Conservation (phyloP, 2,329 filamentous ascomycete genomes). For the Microdochium bolleyi region DNA sequence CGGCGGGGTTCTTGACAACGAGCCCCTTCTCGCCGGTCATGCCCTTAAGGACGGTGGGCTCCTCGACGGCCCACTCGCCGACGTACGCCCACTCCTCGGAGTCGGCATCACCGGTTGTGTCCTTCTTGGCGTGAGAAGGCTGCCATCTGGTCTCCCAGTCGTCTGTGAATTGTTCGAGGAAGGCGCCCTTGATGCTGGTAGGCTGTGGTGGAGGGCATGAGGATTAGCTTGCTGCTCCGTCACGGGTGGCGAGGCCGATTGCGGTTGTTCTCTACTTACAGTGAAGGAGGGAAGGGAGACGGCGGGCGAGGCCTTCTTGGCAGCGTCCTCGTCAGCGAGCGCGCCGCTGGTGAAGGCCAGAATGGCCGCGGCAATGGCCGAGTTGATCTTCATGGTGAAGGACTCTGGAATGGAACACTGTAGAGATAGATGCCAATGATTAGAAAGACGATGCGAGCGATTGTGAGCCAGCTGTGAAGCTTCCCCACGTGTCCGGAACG, state of each 20-base stretch:
- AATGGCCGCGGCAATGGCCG: slow-evolving; percentile 68
- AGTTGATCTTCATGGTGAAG: slow-evolving; percentile 73
- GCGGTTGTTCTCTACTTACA: slow-evolving; percentile 45
- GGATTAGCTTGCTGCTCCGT: neutral
- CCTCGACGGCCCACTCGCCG: slow-evolving; percentile 94
- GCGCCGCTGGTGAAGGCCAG: slow-evolving; percentile 54
- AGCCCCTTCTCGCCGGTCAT: slow-evolving; percentile 94
- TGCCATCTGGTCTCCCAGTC: slow-evolving; percentile 94
- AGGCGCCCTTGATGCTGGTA: slow-evolving; percentile 79
- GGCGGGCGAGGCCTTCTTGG: slow-evolving; percentile 35
- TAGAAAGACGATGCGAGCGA: neutral
- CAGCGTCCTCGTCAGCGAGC: slow-evolving; percentile 55
- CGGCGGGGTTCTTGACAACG: slow-evolving; percentile 94
- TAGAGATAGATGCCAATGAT: neutral
- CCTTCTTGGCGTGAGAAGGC: slow-evolving; percentile 94
- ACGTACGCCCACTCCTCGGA: slow-evolving; percentile 95
- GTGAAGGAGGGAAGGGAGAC: slow-evolving; percentile 75
- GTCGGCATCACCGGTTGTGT: slow-evolving; percentile 60
- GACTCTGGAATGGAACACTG: neutral
- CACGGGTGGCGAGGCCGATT: neutral
- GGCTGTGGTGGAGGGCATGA: slow-evolving; percentile 48
- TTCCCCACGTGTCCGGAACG: neutral
- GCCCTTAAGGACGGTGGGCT: slow-evolving; percentile 82
- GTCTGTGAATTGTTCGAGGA: slow-evolving; percentile 97
- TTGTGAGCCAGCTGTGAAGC: neutral